Base-by-base conservation (phyloP, 768 basidiomycete species). In the Bullera alba region DNA sequence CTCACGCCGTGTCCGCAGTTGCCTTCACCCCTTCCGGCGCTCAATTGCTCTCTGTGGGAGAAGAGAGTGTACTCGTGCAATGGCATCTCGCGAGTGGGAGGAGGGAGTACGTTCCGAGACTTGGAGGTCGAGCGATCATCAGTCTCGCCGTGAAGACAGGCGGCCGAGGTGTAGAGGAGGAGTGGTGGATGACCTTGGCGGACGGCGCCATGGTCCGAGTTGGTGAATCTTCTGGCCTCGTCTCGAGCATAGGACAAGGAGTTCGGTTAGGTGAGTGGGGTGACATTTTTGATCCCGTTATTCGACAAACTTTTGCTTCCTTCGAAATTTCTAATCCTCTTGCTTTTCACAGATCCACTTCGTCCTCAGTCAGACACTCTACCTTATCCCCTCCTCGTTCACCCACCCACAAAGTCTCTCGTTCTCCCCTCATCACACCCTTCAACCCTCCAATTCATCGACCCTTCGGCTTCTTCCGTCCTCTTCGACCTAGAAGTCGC, bases 51-150 rank as follows among this genome's bases (percentile, higher is more conserved):
- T 92, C 87, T 53, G 93, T 90, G 55, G 95, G 95, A 38, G 89
- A 95, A 71, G 95, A 97, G 70, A 80, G 86, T 27, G 93, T 96
- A 8, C 73, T 99, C n/a, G 92, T 97, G 32, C 84, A 93, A 51
- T 99, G 95, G 95, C 89, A 95, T 67, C 70, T 99, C 35, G 84
- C 88, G 56, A 82, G 84, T 0, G 86, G 87, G 4, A 86, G 83
- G 71, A 84, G 83, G 67, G 91, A 95, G 70, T 97, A 88, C 66
- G 80, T 97, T 1, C 91, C 95, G 27, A 82, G 95, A 44, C 77
- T 97, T 10, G 92, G 93, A 16, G 84, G 89, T 2, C 83, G 90
- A 4, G 86, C 96, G 47, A 79, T 78, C 61, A 82, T 80, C 29
- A 77, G 92, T 28, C 56, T 70, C 5, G 68, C 61, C 12, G 58